phyloP scores from a whole-genome alignment of 306 rosid species.

The Castanopsis chinensis region DNA sequence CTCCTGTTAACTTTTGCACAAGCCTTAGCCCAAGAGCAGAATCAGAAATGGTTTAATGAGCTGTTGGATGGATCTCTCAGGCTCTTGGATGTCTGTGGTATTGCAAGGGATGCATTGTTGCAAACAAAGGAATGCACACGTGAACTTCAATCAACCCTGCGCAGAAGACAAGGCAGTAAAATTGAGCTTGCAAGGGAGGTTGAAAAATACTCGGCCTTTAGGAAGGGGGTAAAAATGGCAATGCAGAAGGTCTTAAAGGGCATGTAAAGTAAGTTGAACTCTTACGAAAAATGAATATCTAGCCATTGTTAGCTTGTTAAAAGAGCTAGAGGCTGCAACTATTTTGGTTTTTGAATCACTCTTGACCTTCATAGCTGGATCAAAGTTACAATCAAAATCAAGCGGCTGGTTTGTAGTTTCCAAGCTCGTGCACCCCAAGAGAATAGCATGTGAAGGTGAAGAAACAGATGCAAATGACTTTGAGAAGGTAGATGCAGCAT shows the following conservation, averaged over 20 bases:
- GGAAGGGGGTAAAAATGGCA: slow-evolving; percentile 32
- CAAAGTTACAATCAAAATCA: slow-evolving; percentile 1
- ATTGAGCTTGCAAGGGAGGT: slow-evolving; percentile 6
- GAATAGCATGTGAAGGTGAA: slow-evolving; percentile 15
- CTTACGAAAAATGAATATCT: background rate
- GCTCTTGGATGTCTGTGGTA: too few relatives aligned
- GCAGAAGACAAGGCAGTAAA: too few relatives aligned
- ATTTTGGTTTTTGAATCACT: slow-evolving; percentile 13
- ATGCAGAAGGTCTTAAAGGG: slow-evolving; percentile 20
- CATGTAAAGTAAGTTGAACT: slow-evolving; percentile 9
- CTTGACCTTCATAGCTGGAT: slow-evolving; percentile 16
- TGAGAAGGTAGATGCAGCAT: slow-evolving; percentile 45
- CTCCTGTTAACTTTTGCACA: slow-evolving; percentile 25
- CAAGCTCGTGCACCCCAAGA: slow-evolving; percentile 29
- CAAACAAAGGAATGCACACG: too few relatives aligned
- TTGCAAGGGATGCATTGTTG: too few relatives aligned
- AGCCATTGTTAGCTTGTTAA: slow-evolving; percentile 17
- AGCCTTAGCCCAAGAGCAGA: slow-evolving; percentile 17
- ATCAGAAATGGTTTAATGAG: too few relatives aligned
- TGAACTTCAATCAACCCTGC: too few relatives aligned
- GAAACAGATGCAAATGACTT: slow-evolving; percentile 40
- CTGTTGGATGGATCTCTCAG: too few relatives aligned
- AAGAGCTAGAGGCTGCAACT: slow-evolving; percentile 26
- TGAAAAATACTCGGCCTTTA: slow-evolving; percentile 25
- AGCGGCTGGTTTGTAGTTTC: slow-evolving; percentile 17